phyloP scores from a whole-genome alignment of 139 green algal genomes.

The Coccomyxa sp. region DNA sequence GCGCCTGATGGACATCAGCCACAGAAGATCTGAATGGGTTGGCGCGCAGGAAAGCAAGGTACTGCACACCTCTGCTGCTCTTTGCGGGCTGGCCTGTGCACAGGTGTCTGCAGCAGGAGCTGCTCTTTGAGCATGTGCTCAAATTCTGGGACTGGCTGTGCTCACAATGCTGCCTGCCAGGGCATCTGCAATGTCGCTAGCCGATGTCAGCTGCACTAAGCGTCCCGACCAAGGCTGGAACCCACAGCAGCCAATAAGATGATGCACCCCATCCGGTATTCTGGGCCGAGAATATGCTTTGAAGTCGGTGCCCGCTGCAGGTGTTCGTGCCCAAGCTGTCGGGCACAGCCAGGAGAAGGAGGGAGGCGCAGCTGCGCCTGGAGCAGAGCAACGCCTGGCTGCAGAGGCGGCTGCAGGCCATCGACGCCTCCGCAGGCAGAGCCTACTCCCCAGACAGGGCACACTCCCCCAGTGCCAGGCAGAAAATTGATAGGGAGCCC shows the following conservation, averaged over 20 bases:
- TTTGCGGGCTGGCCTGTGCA: background rate
- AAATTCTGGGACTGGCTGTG: background rate
- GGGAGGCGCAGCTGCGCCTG: background rate
- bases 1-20: background rate
- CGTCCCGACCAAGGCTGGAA: too few relatives aligned
- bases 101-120: background rate
- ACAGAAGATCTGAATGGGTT: background rate
- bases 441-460: too few relatives aligned
- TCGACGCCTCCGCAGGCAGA: background rate
- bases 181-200: background rate
- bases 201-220: background rate
- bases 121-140: background rate
- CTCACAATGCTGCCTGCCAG: background rate
- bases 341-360: background rate
- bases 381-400: background rate
- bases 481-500: too few relatives aligned
- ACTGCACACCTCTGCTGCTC: background rate
- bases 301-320: too few relatives aligned
- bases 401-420: background rate
- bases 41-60: background rate
- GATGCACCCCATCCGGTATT: background rate
- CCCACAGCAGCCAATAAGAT: too few relatives aligned
- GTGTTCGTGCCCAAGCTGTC: background rate
- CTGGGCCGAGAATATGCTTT: too few relatives aligned
- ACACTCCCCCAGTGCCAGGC: too few relatives aligned